phyloP scores from a whole-genome alignment of 108 stramenopile genomes.

The Aurantiochytrium sp. region DNA sequence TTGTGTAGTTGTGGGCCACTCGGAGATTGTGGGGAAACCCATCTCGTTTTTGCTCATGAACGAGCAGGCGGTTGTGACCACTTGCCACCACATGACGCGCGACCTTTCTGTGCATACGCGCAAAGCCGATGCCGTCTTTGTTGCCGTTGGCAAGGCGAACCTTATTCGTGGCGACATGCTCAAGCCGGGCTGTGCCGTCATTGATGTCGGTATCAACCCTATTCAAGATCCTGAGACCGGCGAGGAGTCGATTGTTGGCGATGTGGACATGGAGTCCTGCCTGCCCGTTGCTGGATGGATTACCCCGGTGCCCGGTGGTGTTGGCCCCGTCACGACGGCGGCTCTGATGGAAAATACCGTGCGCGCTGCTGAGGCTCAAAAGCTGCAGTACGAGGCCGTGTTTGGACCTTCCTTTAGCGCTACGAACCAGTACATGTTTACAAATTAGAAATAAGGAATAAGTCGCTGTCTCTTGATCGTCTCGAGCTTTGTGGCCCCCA shows the following conservation, averaged over 20 bases:
- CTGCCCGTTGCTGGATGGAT: neutral
- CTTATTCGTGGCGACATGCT: conserved; percentile 5
- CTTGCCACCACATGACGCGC: conserved; percentile 16
- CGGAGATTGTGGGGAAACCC: neutral
- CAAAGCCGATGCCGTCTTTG: conserved; percentile 12
- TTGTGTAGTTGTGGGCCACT: neutral
- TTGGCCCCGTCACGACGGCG: neutral
- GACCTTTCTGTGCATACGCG: neutral
- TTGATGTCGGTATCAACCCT: conserved; percentile 15
- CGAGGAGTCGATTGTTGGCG: conserved; percentile 12
- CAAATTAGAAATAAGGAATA: neutral
- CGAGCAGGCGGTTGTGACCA: neutral
- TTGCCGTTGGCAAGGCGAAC: neutral
- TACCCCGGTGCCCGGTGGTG: conserved; percentile 7
- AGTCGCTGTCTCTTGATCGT: too few relatives aligned
- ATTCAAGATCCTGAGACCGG: neutral
- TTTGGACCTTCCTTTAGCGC: neutral
- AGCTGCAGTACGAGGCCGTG: neutral
- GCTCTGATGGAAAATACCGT: neutral
- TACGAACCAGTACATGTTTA: conserved; percentile 1
- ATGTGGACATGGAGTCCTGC: conserved; percentile 12
- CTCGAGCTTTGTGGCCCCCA: too few relatives aligned
- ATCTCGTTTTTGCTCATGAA: conserved; percentile 17
- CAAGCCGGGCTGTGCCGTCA: neutral
- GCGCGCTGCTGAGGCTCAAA: neutral